Evolutionary conservation across 1,284 basidiomycete genomes (phyloP).

Genomic region (Vanrija pseudolonga): DNA sequence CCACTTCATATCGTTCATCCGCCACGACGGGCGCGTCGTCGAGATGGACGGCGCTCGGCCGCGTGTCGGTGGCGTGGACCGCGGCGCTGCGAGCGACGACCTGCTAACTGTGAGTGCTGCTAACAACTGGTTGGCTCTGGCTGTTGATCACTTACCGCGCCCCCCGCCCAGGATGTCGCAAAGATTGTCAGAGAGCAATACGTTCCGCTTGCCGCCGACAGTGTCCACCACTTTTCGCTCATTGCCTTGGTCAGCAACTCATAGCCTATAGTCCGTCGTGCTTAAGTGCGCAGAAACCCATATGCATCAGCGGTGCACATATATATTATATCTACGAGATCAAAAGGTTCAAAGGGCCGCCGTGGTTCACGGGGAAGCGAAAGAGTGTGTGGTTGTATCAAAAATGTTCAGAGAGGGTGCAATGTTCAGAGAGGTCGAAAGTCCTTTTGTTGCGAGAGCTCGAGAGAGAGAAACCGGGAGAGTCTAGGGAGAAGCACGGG

Average conservation of each 20-base stretch:
- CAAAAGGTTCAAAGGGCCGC: too few species aligned
- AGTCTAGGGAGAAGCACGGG: too few species aligned
- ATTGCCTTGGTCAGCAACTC: constrained; percentile 16
- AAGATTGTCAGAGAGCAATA: constrained; percentile 20
- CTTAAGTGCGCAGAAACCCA: too few species aligned
- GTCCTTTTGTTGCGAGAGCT: too few species aligned
- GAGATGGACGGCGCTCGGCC: constrained; percentile 26
- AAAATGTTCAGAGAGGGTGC: too few species aligned
- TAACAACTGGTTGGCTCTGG: not conserved
- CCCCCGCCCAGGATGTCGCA: constrained; percentile 20
- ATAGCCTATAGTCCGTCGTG: too few species aligned
- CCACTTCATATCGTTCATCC: constrained; percentile 23
- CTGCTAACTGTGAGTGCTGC: constrained; percentile 14
- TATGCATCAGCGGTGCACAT: too few species aligned
- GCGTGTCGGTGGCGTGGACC: constrained; percentile 18
- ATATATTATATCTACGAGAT: too few species aligned
- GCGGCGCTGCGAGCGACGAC: constrained; percentile 10
- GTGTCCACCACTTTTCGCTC: constrained; percentile 19
- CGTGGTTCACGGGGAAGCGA: too few species aligned
- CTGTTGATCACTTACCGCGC: not conserved
- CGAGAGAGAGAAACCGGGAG: too few species aligned
- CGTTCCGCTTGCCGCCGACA: constrained; percentile 16
- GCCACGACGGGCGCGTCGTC: constrained; percentile 8
- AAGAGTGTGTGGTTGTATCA: too few species aligned
- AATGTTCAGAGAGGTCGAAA: too few species aligned